A percentile compares a stretch with the other conserved stretches of the same genome.
phyloP scores from a whole-genome alignment of 2,329 filamentous ascomycete species.

The Nemania bipapillata region DNA sequence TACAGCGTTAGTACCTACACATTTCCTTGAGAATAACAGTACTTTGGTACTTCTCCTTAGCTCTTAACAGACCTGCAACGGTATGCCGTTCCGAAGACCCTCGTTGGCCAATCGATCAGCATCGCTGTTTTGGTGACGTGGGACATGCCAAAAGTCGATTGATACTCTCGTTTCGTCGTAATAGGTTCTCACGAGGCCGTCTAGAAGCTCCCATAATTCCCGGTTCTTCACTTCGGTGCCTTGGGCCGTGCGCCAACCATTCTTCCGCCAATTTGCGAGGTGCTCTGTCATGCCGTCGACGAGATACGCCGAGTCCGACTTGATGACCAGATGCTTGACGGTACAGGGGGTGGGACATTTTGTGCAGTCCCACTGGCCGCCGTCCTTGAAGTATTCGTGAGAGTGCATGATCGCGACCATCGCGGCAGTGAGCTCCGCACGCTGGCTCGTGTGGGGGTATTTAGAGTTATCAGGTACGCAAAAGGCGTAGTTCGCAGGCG shows the following conservation, averaged over 20 bases:
- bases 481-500: conserved; percentile 5
- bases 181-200: neutral
- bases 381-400: conserved; percentile 19
- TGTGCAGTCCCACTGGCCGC: conserved; percentile 28
- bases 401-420: conserved; percentile 10
- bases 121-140: conserved; percentile 27
- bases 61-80: neutral
- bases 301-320: conserved; percentile 38
- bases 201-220: conserved; percentile 25
- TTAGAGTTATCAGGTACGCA: conserved; percentile 6
- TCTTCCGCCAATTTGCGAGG: conserved; percentile 31
- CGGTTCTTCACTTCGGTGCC: conserved; percentile 28
- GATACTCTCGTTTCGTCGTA: conserved; percentile 1
- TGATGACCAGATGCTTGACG: conserved; percentile 29
- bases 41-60: neutral
- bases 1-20: neutral
- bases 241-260: conserved; percentile 32
- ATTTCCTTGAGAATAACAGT: too few relatives aligned
- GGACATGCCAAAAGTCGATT: conserved; percentile 36
- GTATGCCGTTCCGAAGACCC: neutral
- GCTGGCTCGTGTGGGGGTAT: conserved; percentile 27
- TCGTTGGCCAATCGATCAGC: conserved; percentile 28
- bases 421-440: conserved; percentile 29
- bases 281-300: conserved; percentile 32
- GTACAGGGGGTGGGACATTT: conserved; percentile 22